phyloP scores from a whole-genome alignment of 1,139 yeast genomes.

The Lodderomyces elongisporus region DNA sequence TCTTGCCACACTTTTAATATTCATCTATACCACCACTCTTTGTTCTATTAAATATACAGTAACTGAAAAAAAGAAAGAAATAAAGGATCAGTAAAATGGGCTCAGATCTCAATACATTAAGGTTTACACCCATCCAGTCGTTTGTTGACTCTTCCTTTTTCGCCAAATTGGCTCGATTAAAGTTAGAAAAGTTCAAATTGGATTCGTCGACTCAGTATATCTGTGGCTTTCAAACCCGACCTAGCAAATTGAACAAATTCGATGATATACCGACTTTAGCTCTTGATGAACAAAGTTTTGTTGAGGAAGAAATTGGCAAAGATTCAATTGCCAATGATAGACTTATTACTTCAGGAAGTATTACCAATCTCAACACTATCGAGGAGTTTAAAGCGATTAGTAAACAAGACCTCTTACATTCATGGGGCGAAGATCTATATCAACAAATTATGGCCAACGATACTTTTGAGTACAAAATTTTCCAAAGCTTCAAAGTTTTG shows the following conservation, averaged over 20 bases:
- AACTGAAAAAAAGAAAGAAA: no score
- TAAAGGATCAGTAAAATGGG: no score
- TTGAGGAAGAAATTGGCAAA: conserved; percentile 28
- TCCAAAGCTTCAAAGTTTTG: conserved; percentile 50
- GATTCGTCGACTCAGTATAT: conserved; percentile 45
- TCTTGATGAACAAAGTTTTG: conserved; percentile 41
- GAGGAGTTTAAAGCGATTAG: conserved; percentile 73
- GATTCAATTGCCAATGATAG: conserved; percentile 7
- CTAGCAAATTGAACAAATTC: conserved; percentile 32
- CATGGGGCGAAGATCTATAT: conserved; percentile 32
- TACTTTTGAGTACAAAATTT: conserved; percentile 10
- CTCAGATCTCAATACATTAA: not conserved
- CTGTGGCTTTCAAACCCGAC: conserved; percentile 30
- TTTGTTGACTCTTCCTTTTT: conserved; percentile 86
- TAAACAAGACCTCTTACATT: conserved; percentile 51
- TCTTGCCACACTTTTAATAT: no score
- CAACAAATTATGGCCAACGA: conserved; percentile 15
- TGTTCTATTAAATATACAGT: no score
- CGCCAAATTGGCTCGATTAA: conserved; percentile 60
- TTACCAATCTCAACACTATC: conserved; percentile 71
- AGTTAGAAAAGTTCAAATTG: conserved; percentile 62
- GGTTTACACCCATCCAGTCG: conserved; percentile 53
- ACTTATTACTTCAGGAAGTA: conserved; percentile 16
- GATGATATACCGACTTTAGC: conserved; percentile 37
- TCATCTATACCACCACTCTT: no score